These are phyloP conservation scores for Phialophora chinensis DNA, from an alignment of 2,329 filamentous ascomycete genomes.

Conservation along the genomic window DNA sequence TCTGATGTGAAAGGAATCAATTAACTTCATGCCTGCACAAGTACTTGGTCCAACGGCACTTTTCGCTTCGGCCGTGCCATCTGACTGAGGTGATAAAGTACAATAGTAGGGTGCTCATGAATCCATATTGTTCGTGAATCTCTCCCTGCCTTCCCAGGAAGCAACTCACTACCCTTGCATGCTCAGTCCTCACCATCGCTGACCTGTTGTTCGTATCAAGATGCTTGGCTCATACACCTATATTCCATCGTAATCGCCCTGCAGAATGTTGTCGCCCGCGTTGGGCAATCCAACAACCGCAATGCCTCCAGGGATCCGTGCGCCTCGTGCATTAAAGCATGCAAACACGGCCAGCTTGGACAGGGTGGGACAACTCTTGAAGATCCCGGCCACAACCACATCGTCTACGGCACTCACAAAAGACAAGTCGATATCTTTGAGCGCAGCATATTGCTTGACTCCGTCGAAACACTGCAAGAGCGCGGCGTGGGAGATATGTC, in stretches of 20 bases:
- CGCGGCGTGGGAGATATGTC: conserved; percentile 74
- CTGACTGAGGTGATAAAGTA: neutral
- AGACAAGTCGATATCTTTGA: conserved; percentile 76
- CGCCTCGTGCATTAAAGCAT: conserved; percentile 64
- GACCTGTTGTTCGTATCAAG: neutral
- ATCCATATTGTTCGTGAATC: neutral
- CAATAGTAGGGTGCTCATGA: neutral
- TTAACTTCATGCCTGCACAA: neutral
- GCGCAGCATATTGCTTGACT: conserved; percentile 67
- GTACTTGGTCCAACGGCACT: neutral
- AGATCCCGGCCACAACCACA: conserved; percentile 52
- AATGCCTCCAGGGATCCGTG: conserved; percentile 62
- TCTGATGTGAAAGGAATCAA: neutral
- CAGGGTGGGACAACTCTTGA: conserved; percentile 54
- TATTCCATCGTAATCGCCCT: conserved; percentile 13
- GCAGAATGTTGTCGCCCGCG: conserved; percentile 61
- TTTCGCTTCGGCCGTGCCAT: neutral
- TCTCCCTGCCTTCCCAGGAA: neutral
- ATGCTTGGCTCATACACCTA: neutral
- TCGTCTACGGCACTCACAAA: conserved; percentile 62
- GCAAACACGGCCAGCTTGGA: conserved; percentile 66
- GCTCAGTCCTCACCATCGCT: neutral
- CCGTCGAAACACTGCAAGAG: conserved; percentile 76
- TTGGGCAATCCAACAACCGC: conserved; percentile 65
- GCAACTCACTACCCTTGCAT: neutral